These are phyloP conservation scores for Tubosaeta sp. DNA, from an alignment of 768 basidiomycete genomes.

Conservation along the genomic window DNA sequence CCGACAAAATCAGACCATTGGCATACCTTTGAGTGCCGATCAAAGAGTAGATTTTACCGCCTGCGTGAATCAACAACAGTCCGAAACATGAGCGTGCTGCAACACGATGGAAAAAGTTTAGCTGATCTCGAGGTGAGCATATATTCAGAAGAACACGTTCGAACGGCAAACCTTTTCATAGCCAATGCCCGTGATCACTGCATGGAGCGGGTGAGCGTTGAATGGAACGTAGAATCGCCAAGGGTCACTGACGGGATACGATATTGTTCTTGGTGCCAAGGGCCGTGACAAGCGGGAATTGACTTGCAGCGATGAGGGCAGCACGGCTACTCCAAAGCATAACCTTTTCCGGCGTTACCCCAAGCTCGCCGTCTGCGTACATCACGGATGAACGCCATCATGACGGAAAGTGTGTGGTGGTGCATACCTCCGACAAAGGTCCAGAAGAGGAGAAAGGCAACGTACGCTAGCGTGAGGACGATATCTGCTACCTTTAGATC, in stretches of 20 bases:
- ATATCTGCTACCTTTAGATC: constrained; percentile 41
- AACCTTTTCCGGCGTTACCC: constrained; percentile 8
- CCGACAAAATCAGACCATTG: too few species aligned
- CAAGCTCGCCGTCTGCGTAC: not conserved
- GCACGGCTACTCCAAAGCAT: constrained; percentile 29
- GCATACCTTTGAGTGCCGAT: constrained; percentile 1
- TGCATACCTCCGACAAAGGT: constrained; percentile 44
- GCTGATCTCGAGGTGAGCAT: constrained; percentile 19
- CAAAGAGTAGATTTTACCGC: constrained; percentile 13
- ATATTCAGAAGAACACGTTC: not conserved
- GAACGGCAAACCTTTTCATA: constrained; percentile 22
- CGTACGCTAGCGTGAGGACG: constrained; percentile 43
- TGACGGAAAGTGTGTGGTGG: not conserved
- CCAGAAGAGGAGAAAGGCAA: constrained; percentile 41
- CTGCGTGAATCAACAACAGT: constrained; percentile 47
- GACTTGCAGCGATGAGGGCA: constrained; percentile 30
- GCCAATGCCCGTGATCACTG: constrained; percentile 27
- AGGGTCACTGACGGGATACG: constrained; percentile 32
- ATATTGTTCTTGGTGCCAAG: constrained; percentile 50
- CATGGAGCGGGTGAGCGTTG: not conserved
- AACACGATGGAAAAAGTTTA: constrained; percentile 46
- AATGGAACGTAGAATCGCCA: too few species aligned
- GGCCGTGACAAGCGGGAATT: constrained; percentile 41
- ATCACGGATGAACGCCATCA: not conserved
- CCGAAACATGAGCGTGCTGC: constrained; percentile 43